Evolutionary conservation across 495 filamentous ascomycete species (phyloP).

Genomic region (Neurospora hispaniola): DNA sequence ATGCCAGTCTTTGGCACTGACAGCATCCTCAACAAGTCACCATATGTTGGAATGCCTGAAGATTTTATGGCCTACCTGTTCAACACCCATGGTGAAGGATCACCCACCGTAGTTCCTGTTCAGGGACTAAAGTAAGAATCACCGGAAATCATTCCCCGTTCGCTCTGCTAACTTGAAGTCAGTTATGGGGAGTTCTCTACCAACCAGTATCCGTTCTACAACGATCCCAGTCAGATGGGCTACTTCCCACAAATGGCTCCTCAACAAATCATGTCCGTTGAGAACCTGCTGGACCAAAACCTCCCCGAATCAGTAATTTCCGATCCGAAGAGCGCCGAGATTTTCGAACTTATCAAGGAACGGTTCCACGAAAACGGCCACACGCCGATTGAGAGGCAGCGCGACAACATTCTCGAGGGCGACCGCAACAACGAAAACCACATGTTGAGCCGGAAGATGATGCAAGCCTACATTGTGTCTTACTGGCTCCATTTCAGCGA

Average conservation of each 20-base stretch:
- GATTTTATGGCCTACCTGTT: slow-evolving; percentile 91
- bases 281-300: slow-evolving; percentile 74
- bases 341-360: slow-evolving; percentile 76
- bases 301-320: slow-evolving; percentile 72
- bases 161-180: slow-evolving; percentile 14
- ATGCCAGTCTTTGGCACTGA: slow-evolving; percentile 81
- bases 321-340: slow-evolving; percentile 73
- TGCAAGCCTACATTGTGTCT: slow-evolving; percentile 87
- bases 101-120: slow-evolving; percentile 36
- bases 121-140: slow-evolving; percentile 39
- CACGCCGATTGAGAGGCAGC: slow-evolving; percentile 61
- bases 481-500: slow-evolving; percentile 95
- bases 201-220: slow-evolving; percentile 41
- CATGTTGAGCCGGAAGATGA: slow-evolving; percentile 81
- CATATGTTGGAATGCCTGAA: slow-evolving; percentile 74
- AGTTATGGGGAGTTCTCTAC: slow-evolving; percentile 40
- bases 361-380: slow-evolving; percentile 75
- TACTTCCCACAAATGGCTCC: slow-evolving; percentile 46
- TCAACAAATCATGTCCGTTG: slow-evolving; percentile 81
- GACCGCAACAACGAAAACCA: slow-evolving; percentile 61
- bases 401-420: slow-evolving; percentile 68
- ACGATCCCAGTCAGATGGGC: slow-evolving; percentile 35
- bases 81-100: slow-evolving; percentile 46
- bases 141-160: background rate
- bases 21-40: slow-evolving; percentile 65